Evolutionary conservation across 768 basidiomycete genomes (phyloP).

Genomic region (Russula olivacea): DNA sequence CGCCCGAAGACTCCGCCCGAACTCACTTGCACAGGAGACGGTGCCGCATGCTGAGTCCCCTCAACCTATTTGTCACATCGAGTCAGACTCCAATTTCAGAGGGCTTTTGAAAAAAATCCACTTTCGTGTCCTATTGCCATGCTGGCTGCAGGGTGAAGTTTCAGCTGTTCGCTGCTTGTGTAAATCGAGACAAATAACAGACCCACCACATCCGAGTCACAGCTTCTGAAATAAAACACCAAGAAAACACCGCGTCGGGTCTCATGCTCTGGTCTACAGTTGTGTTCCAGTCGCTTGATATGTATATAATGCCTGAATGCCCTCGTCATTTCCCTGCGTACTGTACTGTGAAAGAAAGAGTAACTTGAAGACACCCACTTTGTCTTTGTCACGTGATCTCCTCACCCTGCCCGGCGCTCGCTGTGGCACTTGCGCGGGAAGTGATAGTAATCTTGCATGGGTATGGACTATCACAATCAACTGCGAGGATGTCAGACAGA

Average conservation of each 20-base stretch:
- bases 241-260: background rate
- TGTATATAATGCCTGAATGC: too few relatives aligned
- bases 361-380: too few relatives aligned
- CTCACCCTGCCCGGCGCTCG: background rate
- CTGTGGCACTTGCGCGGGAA: background rate
- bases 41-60: background rate
- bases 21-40: conserved; percentile 7
- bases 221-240: too few relatives aligned
- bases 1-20: conserved; percentile 26
- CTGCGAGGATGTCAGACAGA: background rate
- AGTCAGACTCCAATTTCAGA: background rate
- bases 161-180: background rate
- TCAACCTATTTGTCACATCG: background rate
- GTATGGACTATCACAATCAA: background rate
- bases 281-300: too few relatives aligned
- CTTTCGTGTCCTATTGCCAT: too few relatives aligned
- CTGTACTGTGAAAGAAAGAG: too few relatives aligned
- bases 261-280: background rate
- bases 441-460: background rate
- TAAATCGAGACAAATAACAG: background rate
- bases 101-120: too few relatives aligned
- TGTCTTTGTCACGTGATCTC: background rate
- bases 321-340: too few relatives aligned
- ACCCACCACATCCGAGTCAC: too few relatives aligned
- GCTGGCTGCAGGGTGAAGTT: background rate